Conservation (phyloP, 768 basidiomycete genomes). For the Leucosporidium creatinivorum region DNA sequence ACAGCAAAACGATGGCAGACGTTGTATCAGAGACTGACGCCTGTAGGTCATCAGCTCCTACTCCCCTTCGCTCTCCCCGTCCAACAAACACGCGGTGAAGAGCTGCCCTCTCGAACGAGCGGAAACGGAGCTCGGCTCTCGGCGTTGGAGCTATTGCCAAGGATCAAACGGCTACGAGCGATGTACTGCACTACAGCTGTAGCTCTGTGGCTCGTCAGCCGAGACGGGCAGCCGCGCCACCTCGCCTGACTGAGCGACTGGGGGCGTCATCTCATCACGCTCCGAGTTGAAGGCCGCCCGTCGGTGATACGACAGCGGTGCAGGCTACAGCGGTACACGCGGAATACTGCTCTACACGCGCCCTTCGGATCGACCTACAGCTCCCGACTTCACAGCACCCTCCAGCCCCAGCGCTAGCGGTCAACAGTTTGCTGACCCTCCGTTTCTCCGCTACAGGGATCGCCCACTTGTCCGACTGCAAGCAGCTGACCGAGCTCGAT, state of each 20-base stretch:
- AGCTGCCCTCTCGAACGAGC: neutral
- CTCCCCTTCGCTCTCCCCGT: neutral
- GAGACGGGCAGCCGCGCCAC: no score
- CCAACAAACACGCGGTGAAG: neutral
- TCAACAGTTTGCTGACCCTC: no score
- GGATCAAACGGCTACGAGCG: no score
- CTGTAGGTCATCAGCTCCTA: neutral
- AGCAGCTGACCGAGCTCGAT: conserved; percentile 88
- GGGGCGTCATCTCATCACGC: no score
- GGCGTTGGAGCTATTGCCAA: neutral
- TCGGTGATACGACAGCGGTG: no score
- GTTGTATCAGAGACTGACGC: conserved; percentile 6
- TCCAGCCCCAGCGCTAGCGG: neutral
- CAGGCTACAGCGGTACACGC: no score
- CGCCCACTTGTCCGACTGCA: conserved; percentile 91
- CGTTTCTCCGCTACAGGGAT: conserved; percentile 53
- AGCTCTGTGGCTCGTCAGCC: neutral
- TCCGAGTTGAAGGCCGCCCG: no score
- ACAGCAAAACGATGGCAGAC: conserved; percentile 1
- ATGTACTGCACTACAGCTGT: neutral
- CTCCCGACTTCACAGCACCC: neutral
- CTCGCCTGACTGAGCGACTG: no score
- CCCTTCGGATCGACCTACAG: no score
- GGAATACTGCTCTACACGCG: neutral
- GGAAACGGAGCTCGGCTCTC: neutral